Evolutionary conservation across 805 yeast species (phyloP).

Genomic region (Scheffersomyces coipomensis): DNA sequence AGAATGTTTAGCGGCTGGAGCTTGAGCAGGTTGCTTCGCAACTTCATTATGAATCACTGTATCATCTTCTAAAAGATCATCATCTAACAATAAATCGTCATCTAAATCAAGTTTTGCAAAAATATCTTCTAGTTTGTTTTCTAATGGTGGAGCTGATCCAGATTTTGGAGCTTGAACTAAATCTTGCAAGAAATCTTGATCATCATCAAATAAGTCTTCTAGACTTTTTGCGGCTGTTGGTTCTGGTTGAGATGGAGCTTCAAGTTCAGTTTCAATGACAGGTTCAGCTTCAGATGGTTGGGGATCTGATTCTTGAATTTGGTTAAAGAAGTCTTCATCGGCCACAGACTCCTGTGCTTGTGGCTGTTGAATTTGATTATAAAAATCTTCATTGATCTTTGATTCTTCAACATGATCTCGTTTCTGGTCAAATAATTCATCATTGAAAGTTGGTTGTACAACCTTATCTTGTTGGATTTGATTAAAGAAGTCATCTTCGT

Average conservation of each 20-base stretch:
- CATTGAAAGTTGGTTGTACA: neutral
- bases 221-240: neutral
- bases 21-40: constrained; percentile 4
- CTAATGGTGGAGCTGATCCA: constrained; percentile 8
- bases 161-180: constrained; percentile 1
- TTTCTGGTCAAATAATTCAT: neutral
- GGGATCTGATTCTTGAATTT: neutral
- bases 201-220: constrained; percentile 11
- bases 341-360: neutral
- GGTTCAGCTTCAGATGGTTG: neutral
- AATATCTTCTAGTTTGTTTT: constrained; percentile 3
- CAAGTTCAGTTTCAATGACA: neutral
- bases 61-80: constrained; percentile 37
- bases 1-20: constrained; percentile 4
- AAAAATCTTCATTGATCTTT: neutral
- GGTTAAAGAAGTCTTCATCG: neutral
- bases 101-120: constrained; percentile 20
- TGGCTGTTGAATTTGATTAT: neutral
- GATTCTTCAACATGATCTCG: neutral
- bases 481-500: neutral
- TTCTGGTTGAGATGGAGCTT: neutral
- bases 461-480: neutral
- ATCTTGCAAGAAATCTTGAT: constrained; percentile 15
- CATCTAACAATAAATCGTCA: constrained; percentile 30
- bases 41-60: constrained; percentile 7